phyloP scores from a whole-genome alignment of 129 eudicot species.

The Dittrichia graveolens region DNA sequence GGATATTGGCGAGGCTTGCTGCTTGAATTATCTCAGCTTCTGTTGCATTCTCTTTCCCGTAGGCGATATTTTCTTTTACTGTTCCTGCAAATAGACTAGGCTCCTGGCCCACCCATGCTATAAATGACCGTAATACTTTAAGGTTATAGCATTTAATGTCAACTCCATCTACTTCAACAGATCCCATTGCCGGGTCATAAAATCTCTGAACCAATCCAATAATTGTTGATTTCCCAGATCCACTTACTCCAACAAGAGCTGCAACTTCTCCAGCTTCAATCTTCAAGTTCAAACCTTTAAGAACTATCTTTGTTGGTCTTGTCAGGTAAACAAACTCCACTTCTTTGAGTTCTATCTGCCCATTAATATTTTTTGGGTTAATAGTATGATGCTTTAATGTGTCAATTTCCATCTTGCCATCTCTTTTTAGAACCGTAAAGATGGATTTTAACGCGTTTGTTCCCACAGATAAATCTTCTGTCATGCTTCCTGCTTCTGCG shows the following conservation, averaged over 20 bases:
- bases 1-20: constrained; percentile 71
- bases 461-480: constrained; percentile 73
- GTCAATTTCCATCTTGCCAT: constrained; percentile 48
- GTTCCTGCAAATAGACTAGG: constrained; percentile 81
- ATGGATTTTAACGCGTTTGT: constrained; percentile 60
- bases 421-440: constrained; percentile 52
- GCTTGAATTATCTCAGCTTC: constrained; percentile 75
- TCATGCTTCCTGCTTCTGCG: constrained; percentile 86
- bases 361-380: constrained; percentile 51
- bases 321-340: constrained; percentile 73
- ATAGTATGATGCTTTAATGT: constrained; percentile 51
- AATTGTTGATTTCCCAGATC: constrained; percentile 86
- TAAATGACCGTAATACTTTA: constrained; percentile 62
- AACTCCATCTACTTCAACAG: constrained; percentile 67
- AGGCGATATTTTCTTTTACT: constrained; percentile 57
- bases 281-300: constrained; percentile 54
- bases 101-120: constrained; percentile 85
- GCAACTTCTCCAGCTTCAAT: constrained; percentile 80
- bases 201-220: constrained; percentile 72
- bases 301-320: constrained; percentile 54
- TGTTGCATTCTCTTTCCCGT: constrained; percentile 56
- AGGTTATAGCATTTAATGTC: constrained; percentile 68
- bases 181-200: constrained; percentile 65
- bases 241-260: constrained; percentile 80
- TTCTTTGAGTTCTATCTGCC: constrained; percentile 54